phyloP scores from a whole-genome alignment of 2,329 filamentous ascomycete genomes.

The Onygenales sp. region DNA sequence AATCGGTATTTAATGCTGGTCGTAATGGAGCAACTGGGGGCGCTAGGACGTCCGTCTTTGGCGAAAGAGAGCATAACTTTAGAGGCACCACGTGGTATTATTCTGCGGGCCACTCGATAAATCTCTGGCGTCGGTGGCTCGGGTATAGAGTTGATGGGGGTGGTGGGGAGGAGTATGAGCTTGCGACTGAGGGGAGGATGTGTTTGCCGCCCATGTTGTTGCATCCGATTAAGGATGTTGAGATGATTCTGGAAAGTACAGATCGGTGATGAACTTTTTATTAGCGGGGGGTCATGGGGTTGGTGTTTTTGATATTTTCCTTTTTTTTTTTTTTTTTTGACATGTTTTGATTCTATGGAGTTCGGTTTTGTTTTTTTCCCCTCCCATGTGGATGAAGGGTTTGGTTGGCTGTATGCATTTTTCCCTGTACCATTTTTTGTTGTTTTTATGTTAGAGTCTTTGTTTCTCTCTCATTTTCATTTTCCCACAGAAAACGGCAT shows the following conservation, averaged over 20 bases:
- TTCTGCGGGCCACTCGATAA: slow-evolving; percentile 69
- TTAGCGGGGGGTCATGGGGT: not conserved
- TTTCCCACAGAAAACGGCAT: no score
- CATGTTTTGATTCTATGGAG: no score
- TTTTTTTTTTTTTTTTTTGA: not conserved
- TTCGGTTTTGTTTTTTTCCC: not conserved
- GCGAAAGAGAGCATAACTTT: slow-evolving; percentile 83
- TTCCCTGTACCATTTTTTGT: not conserved
- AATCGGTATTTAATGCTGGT: slow-evolving; percentile 70
- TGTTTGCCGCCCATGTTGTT: slow-evolving; percentile 82
- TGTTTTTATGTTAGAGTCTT: not conserved
- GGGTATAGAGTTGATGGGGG: slow-evolving; percentile 71
- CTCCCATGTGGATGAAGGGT: not conserved
- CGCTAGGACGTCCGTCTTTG: slow-evolving; percentile 62
- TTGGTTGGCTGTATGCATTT: not conserved
- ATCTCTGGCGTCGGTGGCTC: slow-evolving; percentile 77
- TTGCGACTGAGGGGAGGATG: slow-evolving; percentile 71
- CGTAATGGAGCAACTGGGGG: slow-evolving; percentile 67
- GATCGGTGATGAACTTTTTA: not conserved
- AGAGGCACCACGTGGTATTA: slow-evolving; percentile 86
- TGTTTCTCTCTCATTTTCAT: not conserved
- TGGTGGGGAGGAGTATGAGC: slow-evolving; percentile 67
- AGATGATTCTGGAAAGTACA: slow-evolving; percentile 35
- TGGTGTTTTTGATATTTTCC: not conserved
- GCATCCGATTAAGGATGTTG: slow-evolving; percentile 76